Conservation (phyloP, 352 stramenopile species). For the Globisporangium abappressorium region DNA sequence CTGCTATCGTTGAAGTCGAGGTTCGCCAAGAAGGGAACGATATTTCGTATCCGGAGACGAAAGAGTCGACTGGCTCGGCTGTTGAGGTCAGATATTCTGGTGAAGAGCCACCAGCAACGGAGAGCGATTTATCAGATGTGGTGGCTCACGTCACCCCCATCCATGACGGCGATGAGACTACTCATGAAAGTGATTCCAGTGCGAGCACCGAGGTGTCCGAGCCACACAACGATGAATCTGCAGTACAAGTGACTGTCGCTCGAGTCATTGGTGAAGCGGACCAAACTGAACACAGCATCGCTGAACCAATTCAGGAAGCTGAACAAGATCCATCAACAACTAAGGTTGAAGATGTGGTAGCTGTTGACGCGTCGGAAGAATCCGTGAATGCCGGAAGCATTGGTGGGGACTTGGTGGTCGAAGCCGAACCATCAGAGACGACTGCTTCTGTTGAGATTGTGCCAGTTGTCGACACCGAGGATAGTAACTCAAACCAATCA, state of each 20-base stretch:
- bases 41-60: neutral
- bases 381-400: neutral
- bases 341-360: neutral
- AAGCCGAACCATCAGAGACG: neutral
- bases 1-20: constrained; percentile 7
- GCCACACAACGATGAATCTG: neutral
- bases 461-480: neutral
- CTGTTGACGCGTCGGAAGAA: neutral
- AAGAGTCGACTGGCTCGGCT: neutral
- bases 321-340: neutral
- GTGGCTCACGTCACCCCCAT: neutral
- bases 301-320: neutral
- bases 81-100: neutral
- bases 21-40: neutral
- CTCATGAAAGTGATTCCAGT: no score
- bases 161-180: no score
- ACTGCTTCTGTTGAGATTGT: neutral
- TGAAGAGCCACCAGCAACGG: neutral
- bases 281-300: neutral
- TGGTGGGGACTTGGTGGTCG: neutral
- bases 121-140: neutral
- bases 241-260: neutral
- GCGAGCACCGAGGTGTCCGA: neutral
- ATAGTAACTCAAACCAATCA: neutral
- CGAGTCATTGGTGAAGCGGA: neutral